Base-by-base conservation (phyloP, 1,139 yeast species). In the Debaryomyces coudertii region DNA sequence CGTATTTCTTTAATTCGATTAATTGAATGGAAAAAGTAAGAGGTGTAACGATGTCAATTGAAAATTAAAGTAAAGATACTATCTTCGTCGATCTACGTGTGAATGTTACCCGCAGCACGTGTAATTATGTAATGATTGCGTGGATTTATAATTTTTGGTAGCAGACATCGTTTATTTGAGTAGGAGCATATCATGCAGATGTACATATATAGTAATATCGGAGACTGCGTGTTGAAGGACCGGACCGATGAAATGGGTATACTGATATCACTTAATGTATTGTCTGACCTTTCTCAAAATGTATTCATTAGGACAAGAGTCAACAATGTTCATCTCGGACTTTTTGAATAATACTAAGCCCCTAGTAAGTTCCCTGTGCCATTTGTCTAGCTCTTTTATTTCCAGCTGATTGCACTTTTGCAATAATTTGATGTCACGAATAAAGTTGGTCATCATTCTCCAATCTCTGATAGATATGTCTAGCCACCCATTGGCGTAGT, bases 321-420 rank as follows among this genome's bases (percentile, higher is more conserved):
- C 48, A 14, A 62, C 55, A 5, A 68, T 65, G 52, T 84, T 81
- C 75, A 85, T 74, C 56, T 85, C 90, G 0, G 86, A 82, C 55
- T 83, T 83, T 48, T 73, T 73, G 25, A 70, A 69, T 25, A 83
- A 60, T 30, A 80, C 61, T 49, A 83, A 53, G 41, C 82, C 79
- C 50, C 87, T 61, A 39, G 83, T 84, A 2, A 82, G 54, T 55
- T 85, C 86, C 23, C 73, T 51, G 47, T 62, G 68, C 65, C 68
- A 64, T 14, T 49, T 53, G 7, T 36, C 14, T 18, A 49, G n/a
- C 16, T 52, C 54, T 27, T 40, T 38, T 11, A 41, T 42, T 9
- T 42, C 43, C 7, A 16, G n/a, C 5, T 37, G 18, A 18, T 9
- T n/a, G 4, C 15, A 7, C n/a, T 15, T 34, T 7, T 31, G 39